Evolutionary conservation across 2,329 filamentous ascomycete genomes (phyloP).

Genomic region (Colletotrichum trifolii): DNA sequence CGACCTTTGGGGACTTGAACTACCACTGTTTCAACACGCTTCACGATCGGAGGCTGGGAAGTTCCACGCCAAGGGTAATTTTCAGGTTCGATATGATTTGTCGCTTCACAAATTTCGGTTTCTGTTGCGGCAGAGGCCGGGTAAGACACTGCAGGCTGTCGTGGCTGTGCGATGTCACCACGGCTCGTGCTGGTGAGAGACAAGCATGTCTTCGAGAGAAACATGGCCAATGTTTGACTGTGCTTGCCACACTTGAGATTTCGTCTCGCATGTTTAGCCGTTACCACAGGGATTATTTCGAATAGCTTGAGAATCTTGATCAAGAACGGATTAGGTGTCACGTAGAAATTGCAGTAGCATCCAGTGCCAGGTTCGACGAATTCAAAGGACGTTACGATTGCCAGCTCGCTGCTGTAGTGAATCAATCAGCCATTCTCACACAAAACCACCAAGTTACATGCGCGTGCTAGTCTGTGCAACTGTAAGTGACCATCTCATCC

Average conservation of each 20-base stretch:
- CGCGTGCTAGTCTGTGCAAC: too few species aligned
- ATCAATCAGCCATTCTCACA: too few species aligned
- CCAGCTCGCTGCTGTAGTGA: too few species aligned
- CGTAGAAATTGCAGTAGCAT: constrained; percentile 2
- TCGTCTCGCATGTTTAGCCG: constrained; percentile 12
- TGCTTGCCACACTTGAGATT: neutral
- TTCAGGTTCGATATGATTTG: too few species aligned
- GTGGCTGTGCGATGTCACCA: neutral
- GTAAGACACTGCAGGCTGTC: neutral
- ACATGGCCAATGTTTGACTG: constrained; percentile 17
- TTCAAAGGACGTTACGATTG: too few species aligned
- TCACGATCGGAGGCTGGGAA: neutral
- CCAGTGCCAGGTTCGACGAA: neutral
- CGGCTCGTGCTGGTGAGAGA: constrained; percentile 13
- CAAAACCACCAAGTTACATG: too few species aligned
- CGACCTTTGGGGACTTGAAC: constrained; percentile 5
- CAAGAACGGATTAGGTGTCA: constrained; percentile 10
- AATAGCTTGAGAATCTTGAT: neutral
- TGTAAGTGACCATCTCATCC: constrained; percentile 1
- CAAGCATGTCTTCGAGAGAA: constrained; percentile 11
- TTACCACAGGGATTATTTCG: neutral
- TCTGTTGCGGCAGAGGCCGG: neutral
- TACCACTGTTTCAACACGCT: constrained; percentile 20
- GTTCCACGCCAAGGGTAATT: too few species aligned
- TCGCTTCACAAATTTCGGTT: too few species aligned